phyloP scores from a whole-genome alignment of 2,329 filamentous ascomycete species.

The Colletotrichum salicis region DNA sequence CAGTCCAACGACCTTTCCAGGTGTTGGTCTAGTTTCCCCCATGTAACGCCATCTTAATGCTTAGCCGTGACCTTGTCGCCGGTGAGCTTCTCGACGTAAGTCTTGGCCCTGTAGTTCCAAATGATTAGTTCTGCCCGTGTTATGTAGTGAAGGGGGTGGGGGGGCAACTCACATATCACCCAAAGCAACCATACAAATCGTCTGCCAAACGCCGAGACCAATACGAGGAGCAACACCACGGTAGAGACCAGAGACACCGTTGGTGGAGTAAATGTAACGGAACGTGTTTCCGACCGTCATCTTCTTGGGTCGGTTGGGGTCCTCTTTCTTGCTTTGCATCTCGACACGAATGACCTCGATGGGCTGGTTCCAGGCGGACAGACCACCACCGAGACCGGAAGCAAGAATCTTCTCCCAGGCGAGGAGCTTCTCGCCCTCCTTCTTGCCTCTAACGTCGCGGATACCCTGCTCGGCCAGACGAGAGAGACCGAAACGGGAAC shows the following conservation, averaged over 20 bases:
- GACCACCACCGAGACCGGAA: conserved; percentile 87
- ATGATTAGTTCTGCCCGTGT: conserved; percentile 39
- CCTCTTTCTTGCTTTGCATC: conserved; percentile 99
- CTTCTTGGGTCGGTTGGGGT: conserved; percentile 98
- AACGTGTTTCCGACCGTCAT: conserved; percentile 92
- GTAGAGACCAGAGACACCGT: conserved; percentile 92
- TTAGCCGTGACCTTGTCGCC: conserved; percentile 73
- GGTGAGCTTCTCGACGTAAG: conserved; percentile 73
- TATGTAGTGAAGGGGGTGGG: background rate
- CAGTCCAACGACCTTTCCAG: conserved; percentile 28
- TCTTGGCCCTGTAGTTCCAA: conserved; percentile 66
- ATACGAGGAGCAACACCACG: conserved; percentile 94
- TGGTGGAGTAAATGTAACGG: conserved; percentile 89
- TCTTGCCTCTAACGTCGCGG: conserved; percentile 80
- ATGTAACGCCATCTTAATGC: conserved; percentile 65
- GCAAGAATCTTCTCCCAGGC: conserved; percentile 90
- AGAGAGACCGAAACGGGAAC: conserved; percentile 92
- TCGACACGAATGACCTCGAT: conserved; percentile 99
- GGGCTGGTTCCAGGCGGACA: conserved; percentile 98
- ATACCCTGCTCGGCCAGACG: conserved; percentile 92
- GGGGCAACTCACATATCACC: conserved; percentile 85
- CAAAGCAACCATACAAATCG: conserved; percentile 98
- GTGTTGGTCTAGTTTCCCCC: conserved; percentile 35
- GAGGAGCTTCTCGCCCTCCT: conserved; percentile 79
- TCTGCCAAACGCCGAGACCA: conserved; percentile 97